Conservation (phyloP, 371 early-diverging fungal genomes). For the Apophysomyces trapeziformis region DNA sequence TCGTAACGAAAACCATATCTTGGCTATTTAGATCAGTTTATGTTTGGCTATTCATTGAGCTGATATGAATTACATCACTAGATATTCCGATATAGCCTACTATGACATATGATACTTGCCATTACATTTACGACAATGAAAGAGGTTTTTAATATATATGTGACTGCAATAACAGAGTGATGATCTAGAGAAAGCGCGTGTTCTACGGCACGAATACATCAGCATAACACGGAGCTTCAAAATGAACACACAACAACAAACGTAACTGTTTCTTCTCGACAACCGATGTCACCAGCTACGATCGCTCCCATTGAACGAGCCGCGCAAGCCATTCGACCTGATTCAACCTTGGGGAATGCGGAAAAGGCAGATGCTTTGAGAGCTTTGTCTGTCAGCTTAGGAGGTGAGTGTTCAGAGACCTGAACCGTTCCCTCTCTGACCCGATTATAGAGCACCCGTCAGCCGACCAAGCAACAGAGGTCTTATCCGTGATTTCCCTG, state of each 20-base stretch:
- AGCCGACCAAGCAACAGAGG: constrained; percentile 29
- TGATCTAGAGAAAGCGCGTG: too few relatives aligned
- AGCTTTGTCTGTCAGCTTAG: constrained; percentile 32
- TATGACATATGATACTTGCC: too few relatives aligned
- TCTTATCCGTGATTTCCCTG: constrained; percentile 30
- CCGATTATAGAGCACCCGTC: constrained; percentile 19
- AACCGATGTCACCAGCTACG: constrained; percentile 30
- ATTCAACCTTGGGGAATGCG: constrained; percentile 16
- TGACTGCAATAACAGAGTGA: too few relatives aligned
- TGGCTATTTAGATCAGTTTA: too few relatives aligned
- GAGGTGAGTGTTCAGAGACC: constrained; percentile 24
- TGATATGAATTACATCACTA: too few relatives aligned
- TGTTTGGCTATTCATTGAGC: too few relatives aligned
- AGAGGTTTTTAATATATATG: too few relatives aligned
- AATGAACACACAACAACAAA: background rate
- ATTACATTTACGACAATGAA: too few relatives aligned
- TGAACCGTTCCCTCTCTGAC: background rate
- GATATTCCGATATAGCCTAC: too few relatives aligned
- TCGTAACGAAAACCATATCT: too few relatives aligned
- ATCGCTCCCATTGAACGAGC: constrained; percentile 28
- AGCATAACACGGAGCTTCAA: background rate
- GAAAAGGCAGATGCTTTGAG: constrained; percentile 36
- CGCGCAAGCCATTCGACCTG: constrained; percentile 28
- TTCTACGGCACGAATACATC: too few relatives aligned
- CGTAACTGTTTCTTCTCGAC: background rate